Evolutionary conservation across 2,329 filamentous ascomycete species (phyloP).

Genomic region (Penicillium sp.): DNA sequence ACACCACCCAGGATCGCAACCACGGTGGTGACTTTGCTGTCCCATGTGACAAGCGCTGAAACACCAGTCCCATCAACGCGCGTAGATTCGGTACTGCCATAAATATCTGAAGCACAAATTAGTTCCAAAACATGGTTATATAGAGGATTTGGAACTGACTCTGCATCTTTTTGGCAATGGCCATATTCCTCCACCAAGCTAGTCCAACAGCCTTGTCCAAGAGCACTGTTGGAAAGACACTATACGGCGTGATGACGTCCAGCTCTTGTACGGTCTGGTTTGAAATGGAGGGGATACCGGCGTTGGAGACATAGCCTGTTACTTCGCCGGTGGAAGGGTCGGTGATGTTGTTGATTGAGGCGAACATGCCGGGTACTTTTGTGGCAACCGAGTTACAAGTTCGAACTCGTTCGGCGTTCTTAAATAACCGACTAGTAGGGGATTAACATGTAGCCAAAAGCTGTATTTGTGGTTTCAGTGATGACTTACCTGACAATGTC

Average conservation of each 20-base stretch:
- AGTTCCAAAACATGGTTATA: neutral
- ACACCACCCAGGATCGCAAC: constrained; percentile 44
- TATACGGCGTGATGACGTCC: constrained; percentile 47
- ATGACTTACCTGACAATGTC: constrained; percentile 37
- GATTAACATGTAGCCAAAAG: neutral
- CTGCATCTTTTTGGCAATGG: constrained; percentile 47
- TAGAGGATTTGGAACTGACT: constrained; percentile 28
- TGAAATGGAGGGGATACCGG: constrained; percentile 44
- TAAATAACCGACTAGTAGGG: constrained; percentile 36
- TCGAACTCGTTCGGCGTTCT: constrained; percentile 44
- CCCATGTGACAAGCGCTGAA: constrained; percentile 47
- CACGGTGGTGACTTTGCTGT: constrained; percentile 48
- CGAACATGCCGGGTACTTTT: constrained; percentile 43
- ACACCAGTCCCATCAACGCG: constrained; percentile 42
- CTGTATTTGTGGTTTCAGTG: neutral
- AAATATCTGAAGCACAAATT: constrained; percentile 22
- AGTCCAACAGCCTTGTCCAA: constrained; percentile 43
- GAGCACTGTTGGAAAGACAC: constrained; percentile 41
- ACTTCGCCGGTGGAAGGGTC: constrained; percentile 39
- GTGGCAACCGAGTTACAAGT: constrained; percentile 47
- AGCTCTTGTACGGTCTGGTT: constrained; percentile 44
- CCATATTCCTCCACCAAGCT: constrained; percentile 49
- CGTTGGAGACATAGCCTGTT: constrained; percentile 45
- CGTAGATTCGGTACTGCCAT: constrained; percentile 46
- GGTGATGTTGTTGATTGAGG: constrained; percentile 48